Evolutionary conservation across 495 filamentous ascomycete genomes (phyloP), one percentile per base, ranked within the genome.

Genomic region (Penicillium flavigenum): DNA sequence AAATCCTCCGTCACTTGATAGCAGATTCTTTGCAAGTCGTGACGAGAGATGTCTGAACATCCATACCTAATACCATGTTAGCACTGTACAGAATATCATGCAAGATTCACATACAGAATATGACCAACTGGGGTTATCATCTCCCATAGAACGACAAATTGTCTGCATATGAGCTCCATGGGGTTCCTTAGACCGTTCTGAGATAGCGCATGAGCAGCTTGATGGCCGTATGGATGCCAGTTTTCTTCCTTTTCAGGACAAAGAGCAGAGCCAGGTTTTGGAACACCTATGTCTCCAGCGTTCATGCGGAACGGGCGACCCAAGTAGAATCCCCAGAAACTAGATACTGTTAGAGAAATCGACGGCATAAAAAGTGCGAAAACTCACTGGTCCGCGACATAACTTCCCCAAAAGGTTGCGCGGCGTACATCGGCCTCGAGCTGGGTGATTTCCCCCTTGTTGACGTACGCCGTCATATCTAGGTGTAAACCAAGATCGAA

Each of bases 391-490:
- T 81, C 78, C 31, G 76, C 74, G 22, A 74, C 65, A 60, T 78
- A 82, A n/a, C 72, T 78, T 12, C 76, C 79, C 79, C 79, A 81
- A 47, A 82, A 82, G 7, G 73, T 64, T 11, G 75, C 65, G 16
- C 72, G 64, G 14, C 79, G 72, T 19, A 80, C 69, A 52, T 78
- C 69, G 9, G 77, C 77, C 56, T 81, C 78, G 9, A 68, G 60
- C 1, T 65, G 56, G 47, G 69, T 77, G 44, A 81, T 76, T 24
- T 74, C 68, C 8, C 77, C 76, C 47, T 66, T 70, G 42, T 72
- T 64, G 20, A 80, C 74, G 49, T 80, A 81, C 0, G 72, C 61
- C 4, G 72, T 74, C 69, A 75, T 78, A 49, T 82, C 77, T 27
- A 79, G 34, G 59, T 82, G 78, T 22, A 82, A 47, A 2, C 75